Conservation (phyloP, 2,329 filamentous ascomycete genomes). For the Aspergillus jensenii region DNA sequence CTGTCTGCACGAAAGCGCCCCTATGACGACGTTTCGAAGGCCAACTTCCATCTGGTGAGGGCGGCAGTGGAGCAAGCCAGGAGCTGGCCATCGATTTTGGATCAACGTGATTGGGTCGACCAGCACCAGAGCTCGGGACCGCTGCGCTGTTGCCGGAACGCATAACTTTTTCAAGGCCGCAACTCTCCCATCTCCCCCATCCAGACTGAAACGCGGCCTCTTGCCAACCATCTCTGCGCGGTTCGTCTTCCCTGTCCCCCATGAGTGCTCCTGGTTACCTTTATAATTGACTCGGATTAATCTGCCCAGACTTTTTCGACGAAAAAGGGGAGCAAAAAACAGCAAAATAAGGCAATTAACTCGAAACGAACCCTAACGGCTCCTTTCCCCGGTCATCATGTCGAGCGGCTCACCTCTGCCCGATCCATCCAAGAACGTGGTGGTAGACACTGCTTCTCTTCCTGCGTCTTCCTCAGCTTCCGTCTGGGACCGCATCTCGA, state of each 20-base stretch:
- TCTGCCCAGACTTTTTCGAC: slow-evolving; percentile 9
- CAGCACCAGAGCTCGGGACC: slow-evolving; percentile 24
- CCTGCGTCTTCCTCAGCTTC: slow-evolving; percentile 59
- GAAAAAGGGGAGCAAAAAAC: slow-evolving; percentile 15
- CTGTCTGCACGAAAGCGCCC: background rate
- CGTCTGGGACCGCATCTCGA: slow-evolving; percentile 84
- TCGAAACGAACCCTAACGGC: slow-evolving; percentile 8
- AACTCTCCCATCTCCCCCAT: slow-evolving; percentile 29
- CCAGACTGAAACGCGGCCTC: slow-evolving; percentile 16
- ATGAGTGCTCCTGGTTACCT: background rate
- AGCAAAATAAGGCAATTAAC: background rate
- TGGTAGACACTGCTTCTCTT: slow-evolving; percentile 41
- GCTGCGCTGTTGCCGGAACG: slow-evolving; percentile 19
- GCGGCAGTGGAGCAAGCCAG: slow-evolving; percentile 17
- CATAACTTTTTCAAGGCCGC: slow-evolving; percentile 39
- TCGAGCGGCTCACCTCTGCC: slow-evolving; percentile 39
- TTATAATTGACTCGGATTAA: background rate
- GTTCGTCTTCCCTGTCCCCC: slow-evolving; percentile 13
- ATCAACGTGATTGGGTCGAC: slow-evolving; percentile 32
- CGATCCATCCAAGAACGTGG: slow-evolving; percentile 37
- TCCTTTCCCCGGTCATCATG: slow-evolving; percentile 35
- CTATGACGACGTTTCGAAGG: background rate
- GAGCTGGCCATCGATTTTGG: slow-evolving; percentile 15
- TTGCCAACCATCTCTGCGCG: slow-evolving; percentile 21
- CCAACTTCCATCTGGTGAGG: slow-evolving; percentile 4